Conservation (phyloP, 768 basidiomycete genomes). For the Pulveroboletus sp. region DNA sequence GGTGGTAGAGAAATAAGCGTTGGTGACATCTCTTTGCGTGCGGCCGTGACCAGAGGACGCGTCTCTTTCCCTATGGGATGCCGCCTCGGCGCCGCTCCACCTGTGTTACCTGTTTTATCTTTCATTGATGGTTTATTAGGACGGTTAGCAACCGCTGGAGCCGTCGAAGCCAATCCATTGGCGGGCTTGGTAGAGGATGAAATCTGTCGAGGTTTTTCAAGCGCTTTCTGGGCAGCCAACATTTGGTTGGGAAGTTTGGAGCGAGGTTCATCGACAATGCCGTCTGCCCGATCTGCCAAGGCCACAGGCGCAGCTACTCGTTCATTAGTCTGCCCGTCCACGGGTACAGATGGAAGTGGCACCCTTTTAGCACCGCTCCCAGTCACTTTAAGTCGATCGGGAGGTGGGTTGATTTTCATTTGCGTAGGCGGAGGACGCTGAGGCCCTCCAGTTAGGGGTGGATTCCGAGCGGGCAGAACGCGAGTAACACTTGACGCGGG, state of each 20-base stretch:
- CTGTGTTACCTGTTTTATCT: slow-evolving; percentile 7
- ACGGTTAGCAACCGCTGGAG: slow-evolving; percentile 1
- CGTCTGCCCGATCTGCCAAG: background rate
- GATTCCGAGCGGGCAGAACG: background rate
- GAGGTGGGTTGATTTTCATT: slow-evolving; percentile 18
- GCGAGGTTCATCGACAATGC: slow-evolving; percentile 1
- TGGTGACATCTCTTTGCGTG: slow-evolving; percentile 15
- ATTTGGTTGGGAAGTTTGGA: slow-evolving; percentile 11
- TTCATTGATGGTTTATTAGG: slow-evolving; percentile 10
- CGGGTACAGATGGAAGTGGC: slow-evolving; percentile 24
- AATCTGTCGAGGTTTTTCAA: slow-evolving; percentile 2
- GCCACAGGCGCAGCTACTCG: slow-evolving; percentile 1
- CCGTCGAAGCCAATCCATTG: background rate
- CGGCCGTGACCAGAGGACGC: slow-evolving; percentile 11
- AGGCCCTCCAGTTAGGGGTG: slow-evolving; percentile 17
- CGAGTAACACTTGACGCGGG: slow-evolving; percentile 3
- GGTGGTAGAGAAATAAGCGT: slow-evolving; percentile 18
- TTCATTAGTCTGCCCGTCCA: background rate
- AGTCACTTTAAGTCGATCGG: slow-evolving; percentile 24
- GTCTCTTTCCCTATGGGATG: slow-evolving; percentile 7
- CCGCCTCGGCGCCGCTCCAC: slow-evolving; percentile 1
- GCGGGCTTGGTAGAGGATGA: slow-evolving; percentile 10
- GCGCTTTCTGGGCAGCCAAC: slow-evolving; percentile 8
- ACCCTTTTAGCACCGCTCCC: slow-evolving; percentile 33
- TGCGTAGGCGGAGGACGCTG: slow-evolving; percentile 25